phyloP scores from a whole-genome alignment of 2,329 filamentous ascomycete species.

The Domatiomyces catenatus region DNA sequence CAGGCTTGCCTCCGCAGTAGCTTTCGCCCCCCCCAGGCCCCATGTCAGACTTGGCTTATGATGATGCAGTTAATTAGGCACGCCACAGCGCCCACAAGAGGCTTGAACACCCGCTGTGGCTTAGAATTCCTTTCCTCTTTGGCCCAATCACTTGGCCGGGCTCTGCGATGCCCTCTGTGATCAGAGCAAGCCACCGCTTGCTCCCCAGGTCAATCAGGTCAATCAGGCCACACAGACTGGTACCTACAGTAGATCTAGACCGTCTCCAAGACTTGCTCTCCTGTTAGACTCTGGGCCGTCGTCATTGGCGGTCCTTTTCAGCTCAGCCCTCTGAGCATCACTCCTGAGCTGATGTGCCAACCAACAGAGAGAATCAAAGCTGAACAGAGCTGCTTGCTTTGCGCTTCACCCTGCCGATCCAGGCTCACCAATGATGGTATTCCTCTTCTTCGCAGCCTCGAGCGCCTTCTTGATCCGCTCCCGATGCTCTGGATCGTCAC shows the following conservation, averaged over 20 bases:
- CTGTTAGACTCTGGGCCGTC: neutral
- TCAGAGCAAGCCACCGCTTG: neutral
- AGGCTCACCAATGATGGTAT: slow-evolving; percentile 18
- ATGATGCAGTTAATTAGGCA: neutral
- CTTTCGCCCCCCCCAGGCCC: neutral
- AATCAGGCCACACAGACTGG: neutral
- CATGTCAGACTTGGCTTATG: neutral
- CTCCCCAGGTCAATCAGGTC: neutral
- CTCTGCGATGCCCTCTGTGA: neutral
- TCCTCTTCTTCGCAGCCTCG: slow-evolving; percentile 40
- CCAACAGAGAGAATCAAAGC: too few species aligned
- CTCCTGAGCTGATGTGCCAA: too few species aligned
- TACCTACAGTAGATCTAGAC: neutral
- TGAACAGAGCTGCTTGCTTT: neutral
- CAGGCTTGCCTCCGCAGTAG: neutral
- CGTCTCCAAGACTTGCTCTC: neutral
- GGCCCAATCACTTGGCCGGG: neutral
- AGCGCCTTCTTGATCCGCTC: slow-evolving; percentile 35
- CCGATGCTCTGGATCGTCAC: slow-evolving; percentile 29
- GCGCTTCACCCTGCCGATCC: neutral
- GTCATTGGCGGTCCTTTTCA: neutral
- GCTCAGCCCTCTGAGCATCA: too few species aligned
- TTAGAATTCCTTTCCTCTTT: neutral
- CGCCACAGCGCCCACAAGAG: neutral
- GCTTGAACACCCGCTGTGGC: neutral